Conservation (phyloP, 2,329 filamentous ascomycete genomes). For the Ascochyta viciae-villosae region DNA sequence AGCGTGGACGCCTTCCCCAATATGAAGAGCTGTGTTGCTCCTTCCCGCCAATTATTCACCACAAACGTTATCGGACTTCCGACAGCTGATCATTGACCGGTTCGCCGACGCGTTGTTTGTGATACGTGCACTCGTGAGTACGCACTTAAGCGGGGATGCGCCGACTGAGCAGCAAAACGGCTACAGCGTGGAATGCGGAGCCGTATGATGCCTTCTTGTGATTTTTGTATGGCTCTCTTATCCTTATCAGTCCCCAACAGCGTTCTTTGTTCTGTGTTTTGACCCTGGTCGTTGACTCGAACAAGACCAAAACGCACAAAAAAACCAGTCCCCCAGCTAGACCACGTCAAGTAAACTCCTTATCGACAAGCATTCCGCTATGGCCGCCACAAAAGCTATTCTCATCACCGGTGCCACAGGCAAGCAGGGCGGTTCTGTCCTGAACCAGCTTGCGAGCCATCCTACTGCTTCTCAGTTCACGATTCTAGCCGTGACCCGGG, state of each 20-base stretch:
- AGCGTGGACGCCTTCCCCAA: neutral
- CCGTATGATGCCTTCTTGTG: slow-evolving; percentile 7
- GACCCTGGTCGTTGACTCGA: neutral
- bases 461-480: slow-evolving; percentile 50
- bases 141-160: slow-evolving; percentile 13
- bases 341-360: neutral
- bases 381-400: slow-evolving; percentile 49
- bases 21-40: neutral
- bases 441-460: slow-evolving; percentile 51
- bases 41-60: neutral
- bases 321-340: neutral
- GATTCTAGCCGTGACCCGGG: slow-evolving; percentile 68
- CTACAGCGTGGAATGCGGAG: slow-evolving; percentile 12
- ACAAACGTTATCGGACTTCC: slow-evolving; percentile 6
- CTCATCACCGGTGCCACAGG: slow-evolving; percentile 56
- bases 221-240: neutral
- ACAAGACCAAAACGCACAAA: slow-evolving; percentile 1
- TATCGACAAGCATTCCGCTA: slow-evolving; percentile 23
- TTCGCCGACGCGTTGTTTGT: slow-evolving; percentile 4
- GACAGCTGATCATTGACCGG: slow-evolving; percentile 6
- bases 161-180: slow-evolving; percentile 2
- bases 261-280: neutral
- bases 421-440: slow-evolving; percentile 56
- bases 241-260: neutral
- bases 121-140: slow-evolving; percentile 2